Percentiles rank a stretch among this genome's conserved stretches.
Evolutionary conservation across 345 rosid species (phyloP).

Genomic region (Anastatica hierochuntica): DNA sequence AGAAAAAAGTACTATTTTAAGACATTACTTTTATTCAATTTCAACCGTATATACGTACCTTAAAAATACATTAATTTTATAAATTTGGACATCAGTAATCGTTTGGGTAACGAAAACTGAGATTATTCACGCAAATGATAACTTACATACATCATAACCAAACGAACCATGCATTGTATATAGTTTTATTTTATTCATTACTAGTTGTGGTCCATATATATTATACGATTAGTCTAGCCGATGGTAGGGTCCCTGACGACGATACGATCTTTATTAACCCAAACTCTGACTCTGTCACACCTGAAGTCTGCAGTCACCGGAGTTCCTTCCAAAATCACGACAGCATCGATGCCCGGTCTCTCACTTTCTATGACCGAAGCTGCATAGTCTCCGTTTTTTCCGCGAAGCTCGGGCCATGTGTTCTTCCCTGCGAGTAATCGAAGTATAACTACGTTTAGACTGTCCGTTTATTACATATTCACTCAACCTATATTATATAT

Average conservation of each 20-base stretch:
- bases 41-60: no score
- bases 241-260: conserved; percentile 15
- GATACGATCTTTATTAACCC: conserved; percentile 15
- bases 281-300: conserved; percentile 28
- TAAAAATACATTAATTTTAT: not conserved
- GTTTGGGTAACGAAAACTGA: not conserved
- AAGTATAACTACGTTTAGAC: no score
- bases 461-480: not conserved
- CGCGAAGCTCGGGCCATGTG: conserved; percentile 36
- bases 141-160: not conserved
- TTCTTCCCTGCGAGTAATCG: conserved; percentile 9
- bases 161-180: not conserved
- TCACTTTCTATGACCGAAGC: conserved; percentile 19
- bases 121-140: not conserved
- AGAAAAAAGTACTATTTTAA: no score
- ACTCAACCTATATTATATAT: no score
- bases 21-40: no score
- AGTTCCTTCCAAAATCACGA: conserved; percentile 22
- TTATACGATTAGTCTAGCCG: conserved; percentile 11
- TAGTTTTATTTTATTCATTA: not conserved
- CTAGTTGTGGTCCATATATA: not conserved
- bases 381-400: conserved; percentile 23
- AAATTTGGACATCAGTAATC: not conserved
- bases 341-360: conserved; percentile 7
- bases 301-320: conserved; percentile 14